A percentile compares a stretch with the other conserved stretches of the same genome.
Evolutionary conservation across 1,284 basidiomycete genomes (phyloP).

Genomic region (Ceraceosorus guamensis): DNA sequence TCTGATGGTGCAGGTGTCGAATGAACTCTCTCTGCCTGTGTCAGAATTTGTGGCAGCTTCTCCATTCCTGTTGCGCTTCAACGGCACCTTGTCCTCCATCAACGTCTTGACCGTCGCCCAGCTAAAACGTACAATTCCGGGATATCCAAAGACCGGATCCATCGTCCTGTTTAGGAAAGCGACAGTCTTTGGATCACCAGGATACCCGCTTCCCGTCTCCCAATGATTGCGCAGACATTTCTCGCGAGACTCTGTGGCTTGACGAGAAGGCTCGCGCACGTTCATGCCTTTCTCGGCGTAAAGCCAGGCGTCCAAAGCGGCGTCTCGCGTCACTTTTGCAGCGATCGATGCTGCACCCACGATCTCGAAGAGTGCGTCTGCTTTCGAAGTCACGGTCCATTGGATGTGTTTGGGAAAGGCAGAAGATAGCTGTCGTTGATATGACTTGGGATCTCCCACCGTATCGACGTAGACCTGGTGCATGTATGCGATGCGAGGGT

Average conservation of each 20-base stretch:
- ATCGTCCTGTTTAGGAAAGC: constrained; percentile 71
- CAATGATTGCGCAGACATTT: no score
- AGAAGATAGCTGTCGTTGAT: constrained; percentile 54
- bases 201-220: constrained; percentile 17
- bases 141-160: constrained; percentile 86
- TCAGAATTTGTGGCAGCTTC: no score
- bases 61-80: constrained; percentile 10
- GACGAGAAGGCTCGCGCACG: not conserved
- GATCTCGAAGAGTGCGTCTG: constrained; percentile 90
- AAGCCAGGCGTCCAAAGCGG: constrained; percentile 76
- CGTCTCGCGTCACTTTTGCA: constrained; percentile 90
- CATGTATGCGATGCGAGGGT: no score
- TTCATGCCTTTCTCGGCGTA: constrained; percentile 49
- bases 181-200: constrained; percentile 79
- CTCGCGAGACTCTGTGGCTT: no score
- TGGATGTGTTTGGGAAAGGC: constrained; percentile 48
- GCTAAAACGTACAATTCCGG: constrained; percentile 82
- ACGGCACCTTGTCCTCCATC: constrained; percentile 65
- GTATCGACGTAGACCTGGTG: constrained; percentile 87
- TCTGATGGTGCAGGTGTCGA: not conserved
- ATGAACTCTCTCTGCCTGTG: no score
- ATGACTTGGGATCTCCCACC: constrained; percentile 76
- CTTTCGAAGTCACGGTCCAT: constrained; percentile 86
- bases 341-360: constrained; percentile 94
- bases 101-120: constrained; percentile 88